Conservation (phyloP, 129 eudicot species). For the Pittosporum tobira region DNA sequence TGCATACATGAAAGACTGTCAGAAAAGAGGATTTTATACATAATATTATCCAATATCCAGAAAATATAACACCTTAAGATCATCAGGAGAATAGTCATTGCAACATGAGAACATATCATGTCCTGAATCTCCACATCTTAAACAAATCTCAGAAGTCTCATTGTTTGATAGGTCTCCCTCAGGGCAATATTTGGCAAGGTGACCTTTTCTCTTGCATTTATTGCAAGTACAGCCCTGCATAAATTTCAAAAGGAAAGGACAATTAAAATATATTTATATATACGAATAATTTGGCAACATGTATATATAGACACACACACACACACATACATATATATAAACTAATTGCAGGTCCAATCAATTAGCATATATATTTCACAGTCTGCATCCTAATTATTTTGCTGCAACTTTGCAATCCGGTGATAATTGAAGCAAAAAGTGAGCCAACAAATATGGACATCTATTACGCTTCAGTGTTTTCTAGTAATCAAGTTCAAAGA, state of each 20-base stretch:
- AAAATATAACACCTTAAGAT: slow-evolving; percentile 23
- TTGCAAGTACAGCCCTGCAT: slow-evolving; percentile 22
- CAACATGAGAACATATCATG: slow-evolving; percentile 31
- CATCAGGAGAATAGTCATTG: slow-evolving; percentile 23
- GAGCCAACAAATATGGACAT: not conserved
- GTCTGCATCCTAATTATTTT: too few relatives aligned
- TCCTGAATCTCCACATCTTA: slow-evolving; percentile 34
- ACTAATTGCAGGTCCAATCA: too few relatives aligned
- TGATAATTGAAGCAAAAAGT: not conserved
- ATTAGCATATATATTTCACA: too few relatives aligned
- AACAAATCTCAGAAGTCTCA: slow-evolving; percentile 14
- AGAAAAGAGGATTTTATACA: not conserved
- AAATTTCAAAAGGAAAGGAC: not conserved
- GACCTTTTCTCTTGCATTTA: slow-evolving; percentile 22
- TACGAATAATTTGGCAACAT: not conserved
- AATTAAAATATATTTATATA: not conserved
- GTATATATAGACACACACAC: too few relatives aligned
- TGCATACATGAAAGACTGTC: slow-evolving; percentile 8
- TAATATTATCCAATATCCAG: not conserved
- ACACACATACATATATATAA: too few relatives aligned
- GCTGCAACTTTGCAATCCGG: not conserved
- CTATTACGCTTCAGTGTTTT: too few relatives aligned
- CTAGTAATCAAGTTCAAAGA: too few relatives aligned
- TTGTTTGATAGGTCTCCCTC: not conserved
- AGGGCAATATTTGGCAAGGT: slow-evolving; percentile 20